These are phyloP conservation scores for Exophiala phaeomuriformis DNA, from an alignment of 2,329 filamentous ascomycete species.

Conservation along the genomic window DNA sequence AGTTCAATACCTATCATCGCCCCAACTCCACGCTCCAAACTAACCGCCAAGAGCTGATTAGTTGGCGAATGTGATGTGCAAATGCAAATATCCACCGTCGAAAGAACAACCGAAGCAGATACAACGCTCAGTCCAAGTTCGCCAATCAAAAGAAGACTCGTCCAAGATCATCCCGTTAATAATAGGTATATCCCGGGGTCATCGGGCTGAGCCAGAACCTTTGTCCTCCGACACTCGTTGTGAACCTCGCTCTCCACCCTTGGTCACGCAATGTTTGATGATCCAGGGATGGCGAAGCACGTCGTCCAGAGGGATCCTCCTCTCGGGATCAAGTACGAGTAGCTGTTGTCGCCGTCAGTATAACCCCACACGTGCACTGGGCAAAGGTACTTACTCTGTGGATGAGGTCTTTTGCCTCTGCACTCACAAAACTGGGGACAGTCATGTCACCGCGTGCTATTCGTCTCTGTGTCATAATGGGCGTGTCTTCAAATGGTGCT, in stretches of 20 bases:
- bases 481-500: conserved; percentile 93
- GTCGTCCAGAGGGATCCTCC: conserved; percentile 81
- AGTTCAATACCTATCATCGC: too few relatives aligned
- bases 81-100: too few relatives aligned
- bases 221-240: conserved; percentile 11
- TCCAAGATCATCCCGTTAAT: too few relatives aligned
- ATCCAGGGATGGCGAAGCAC: conserved; percentile 94
- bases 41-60: too few relatives aligned
- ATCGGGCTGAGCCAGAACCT: conserved; percentile 5
- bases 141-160: too few relatives aligned
- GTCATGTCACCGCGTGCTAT: conserved; percentile 89
- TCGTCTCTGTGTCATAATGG: conserved; percentile 84
- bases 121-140: too few relatives aligned
- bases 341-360: conserved; percentile 47
- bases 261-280: conserved; percentile 67
- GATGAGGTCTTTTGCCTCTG: conserved; percentile 86
- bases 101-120: too few relatives aligned
- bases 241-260: conserved; percentile 23
- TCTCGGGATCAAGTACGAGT: conserved; percentile 86
- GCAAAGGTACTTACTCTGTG: conserved; percentile 60
- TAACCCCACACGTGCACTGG: background rate
- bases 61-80: too few relatives aligned
- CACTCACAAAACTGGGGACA: conserved; percentile 80
- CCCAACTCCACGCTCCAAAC: too few relatives aligned
- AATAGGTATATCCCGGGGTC: background rate